Percentiles rank a stretch among this genome's conserved stretches.
These are phyloP conservation scores for Eutrema heterophyllum DNA, from an alignment of 345 rosid genomes.

Conservation along the genomic window DNA sequence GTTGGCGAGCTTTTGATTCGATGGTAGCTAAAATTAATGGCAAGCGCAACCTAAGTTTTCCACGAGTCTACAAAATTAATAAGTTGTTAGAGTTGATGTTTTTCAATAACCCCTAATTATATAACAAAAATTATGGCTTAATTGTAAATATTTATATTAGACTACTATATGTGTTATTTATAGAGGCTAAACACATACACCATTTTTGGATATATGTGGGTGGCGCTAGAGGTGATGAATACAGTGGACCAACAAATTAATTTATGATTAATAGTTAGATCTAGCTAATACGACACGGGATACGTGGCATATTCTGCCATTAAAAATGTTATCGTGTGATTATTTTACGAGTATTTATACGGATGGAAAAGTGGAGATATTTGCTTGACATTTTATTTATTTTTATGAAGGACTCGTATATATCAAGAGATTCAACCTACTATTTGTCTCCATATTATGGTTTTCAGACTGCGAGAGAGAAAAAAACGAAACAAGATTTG, in stretches of 20 bases:
- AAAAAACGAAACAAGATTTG: constrained; percentile 18
- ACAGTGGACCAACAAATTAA: constrained; percentile 17
- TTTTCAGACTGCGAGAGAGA: neutral
- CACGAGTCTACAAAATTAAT: constrained; percentile 29
- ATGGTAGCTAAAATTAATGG: constrained; percentile 23
- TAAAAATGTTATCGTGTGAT: constrained; percentile 16
- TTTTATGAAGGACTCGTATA: neutral
- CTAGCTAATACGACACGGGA: constrained; percentile 10
- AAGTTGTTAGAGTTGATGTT: constrained; percentile 2
- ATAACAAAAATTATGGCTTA: neutral
- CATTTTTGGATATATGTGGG: neutral
- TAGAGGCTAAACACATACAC: constrained; percentile 1
- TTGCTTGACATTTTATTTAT: neutral
- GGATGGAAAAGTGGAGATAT: constrained; percentile 16
- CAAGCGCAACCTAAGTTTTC: constrained; percentile 17
- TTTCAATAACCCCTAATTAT: neutral
- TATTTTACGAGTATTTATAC: constrained; percentile 16
- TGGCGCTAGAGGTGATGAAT: constrained; percentile 4
- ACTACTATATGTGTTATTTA: neutral
- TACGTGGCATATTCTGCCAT: neutral
- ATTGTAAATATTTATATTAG: neutral
- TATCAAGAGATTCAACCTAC: constrained; percentile 14
- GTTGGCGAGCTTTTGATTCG: constrained; percentile 27
- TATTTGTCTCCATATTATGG: constrained; percentile 26
- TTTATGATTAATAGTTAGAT: neutral